These are phyloP conservation scores for Pythium phragmitis DNA, from an alignment of 352 stramenopile species.

Conservation along the genomic window DNA sequence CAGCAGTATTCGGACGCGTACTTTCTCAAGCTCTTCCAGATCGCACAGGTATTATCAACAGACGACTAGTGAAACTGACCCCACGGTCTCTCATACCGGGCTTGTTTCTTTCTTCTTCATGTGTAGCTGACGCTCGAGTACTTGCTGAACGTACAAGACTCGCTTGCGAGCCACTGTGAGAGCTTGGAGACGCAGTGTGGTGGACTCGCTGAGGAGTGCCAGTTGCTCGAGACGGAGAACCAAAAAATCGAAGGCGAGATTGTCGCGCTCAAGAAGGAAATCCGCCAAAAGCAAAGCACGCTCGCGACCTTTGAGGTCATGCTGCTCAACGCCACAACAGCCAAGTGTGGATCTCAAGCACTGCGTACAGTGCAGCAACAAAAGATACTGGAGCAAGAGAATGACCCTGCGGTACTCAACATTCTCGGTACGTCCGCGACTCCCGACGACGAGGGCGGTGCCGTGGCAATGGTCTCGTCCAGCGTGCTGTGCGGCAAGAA, in stretches of 20 bases:
- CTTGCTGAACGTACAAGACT: slow-evolving; percentile 82
- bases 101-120: not conserved
- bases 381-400: slow-evolving; percentile 16
- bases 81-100: not conserved
- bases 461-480: slow-evolving; percentile 21
- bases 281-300: slow-evolving; percentile 77
- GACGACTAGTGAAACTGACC: too few species aligned
- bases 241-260: slow-evolving; percentile 59
- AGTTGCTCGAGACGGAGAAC: slow-evolving; percentile 65
- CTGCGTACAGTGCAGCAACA: slow-evolving; percentile 6
- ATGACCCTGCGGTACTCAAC: slow-evolving; percentile 18
- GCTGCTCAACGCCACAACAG: slow-evolving; percentile 58
- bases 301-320: slow-evolving; percentile 82
- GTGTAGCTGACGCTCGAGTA: slow-evolving; percentile 81
- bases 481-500: slow-evolving; percentile 77
- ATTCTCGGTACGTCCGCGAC: not conserved
- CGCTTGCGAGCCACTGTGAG: slow-evolving; percentile 62
- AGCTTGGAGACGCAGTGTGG: slow-evolving; percentile 71
- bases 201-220: slow-evolving; percentile 54
- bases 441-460: slow-evolving; percentile 40
- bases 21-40: slow-evolving; percentile 87
- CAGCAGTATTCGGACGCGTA: slow-evolving; percentile 84
- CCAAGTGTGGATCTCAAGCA: slow-evolving; percentile 19
- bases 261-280: slow-evolving; percentile 65
- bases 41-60: slow-evolving; percentile 57